Evolutionary conservation across 75 land plant species (phyloP).

Genomic region (Azolla pinnata): DNA sequence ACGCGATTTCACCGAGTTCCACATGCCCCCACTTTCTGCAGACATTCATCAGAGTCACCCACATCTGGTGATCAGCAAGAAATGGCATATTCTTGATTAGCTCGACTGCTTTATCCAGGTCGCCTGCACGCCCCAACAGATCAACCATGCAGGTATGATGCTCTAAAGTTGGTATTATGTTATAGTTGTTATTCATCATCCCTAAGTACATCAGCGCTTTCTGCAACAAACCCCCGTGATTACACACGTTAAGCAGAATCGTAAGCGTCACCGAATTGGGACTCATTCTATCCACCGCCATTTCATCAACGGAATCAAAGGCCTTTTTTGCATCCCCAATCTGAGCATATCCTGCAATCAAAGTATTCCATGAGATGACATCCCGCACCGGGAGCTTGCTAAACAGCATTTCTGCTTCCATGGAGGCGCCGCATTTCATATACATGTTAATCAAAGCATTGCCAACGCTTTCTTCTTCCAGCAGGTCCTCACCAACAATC

Average conservation of each 20-base stretch:
- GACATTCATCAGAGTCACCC: conserved; percentile 2
- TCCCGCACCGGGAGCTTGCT: conserved; percentile 22
- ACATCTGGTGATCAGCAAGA: neutral
- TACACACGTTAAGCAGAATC: neutral
- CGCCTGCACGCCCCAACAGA: conserved; percentile 7
- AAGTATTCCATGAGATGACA: conserved; percentile 45
- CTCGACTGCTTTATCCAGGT: neutral
- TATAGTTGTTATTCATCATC: neutral
- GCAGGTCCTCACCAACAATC: neutral
- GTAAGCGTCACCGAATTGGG: neutral
- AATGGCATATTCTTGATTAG: conserved; percentile 6
- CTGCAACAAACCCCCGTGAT: neutral
- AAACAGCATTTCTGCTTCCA: conserved; percentile 33
- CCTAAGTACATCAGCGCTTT: neutral
- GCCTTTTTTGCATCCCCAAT: conserved; percentile 35
- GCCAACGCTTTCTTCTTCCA: conserved; percentile 27
- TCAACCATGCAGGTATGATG: conserved; percentile 9
- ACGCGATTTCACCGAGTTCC: neutral
- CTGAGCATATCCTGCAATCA: conserved; percentile 45
- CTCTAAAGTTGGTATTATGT: conserved; percentile 7
- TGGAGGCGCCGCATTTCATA: conserved; percentile 45
- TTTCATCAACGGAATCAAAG: conserved; percentile 19
- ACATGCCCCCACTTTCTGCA: conserved; percentile 1
- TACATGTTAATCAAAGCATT: conserved; percentile 54
- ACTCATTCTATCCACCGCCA: neutral